Evolutionary conservation across 108 stramenopile genomes (phyloP), one percentile per base, ranked within the genome.

Genomic region (Pelagomonas calceolata): DNA sequence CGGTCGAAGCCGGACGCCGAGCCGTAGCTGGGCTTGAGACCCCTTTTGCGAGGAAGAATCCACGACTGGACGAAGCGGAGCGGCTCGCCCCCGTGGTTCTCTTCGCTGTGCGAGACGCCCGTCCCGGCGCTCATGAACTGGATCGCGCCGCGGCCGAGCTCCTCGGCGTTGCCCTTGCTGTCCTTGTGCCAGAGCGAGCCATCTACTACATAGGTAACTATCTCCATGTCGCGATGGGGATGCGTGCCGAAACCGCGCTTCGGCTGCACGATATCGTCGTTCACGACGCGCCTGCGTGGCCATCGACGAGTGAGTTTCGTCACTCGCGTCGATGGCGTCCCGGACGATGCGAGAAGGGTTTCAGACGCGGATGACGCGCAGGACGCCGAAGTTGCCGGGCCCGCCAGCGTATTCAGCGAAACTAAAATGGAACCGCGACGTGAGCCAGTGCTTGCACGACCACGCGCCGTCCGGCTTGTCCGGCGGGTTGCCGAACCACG

Each of bases 61-160:
- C 91, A 92, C 43, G 86, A 89, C 71, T 92, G 89, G 66, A 92
- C 89, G 77, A 92, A 92, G 32, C 89, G 68, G 63, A 92, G 70
- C 0, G 85, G 87, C 68, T 72, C 79, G 33, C 80, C 85, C 39
- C 81, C 71, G 33, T 73, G 60, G 76, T 92, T 92, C 65, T 71
- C 76, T 77, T 92, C 91, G 4, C 80, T 82, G 75, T 92, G 91
- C 17, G 75, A 51, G 4, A 92, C 79, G 39, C 91, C 91, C 31
- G 60, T 73, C 32, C 91, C 91, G 16, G 91, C 89, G 39, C 87
- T 85, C 87, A 87, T 88, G 77, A 89, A 92, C 81, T 92, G 90
- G 51, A 89, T 82, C 44, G 75, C 75, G 30, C 89, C 90, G 17
- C 89, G 80, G 30, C 85, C 82, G 9, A 93, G 73, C 31, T 82